Base-by-base conservation (phyloP, 2,329 filamentous ascomycete genomes). In the Parafenestella ontariensis region DNA sequence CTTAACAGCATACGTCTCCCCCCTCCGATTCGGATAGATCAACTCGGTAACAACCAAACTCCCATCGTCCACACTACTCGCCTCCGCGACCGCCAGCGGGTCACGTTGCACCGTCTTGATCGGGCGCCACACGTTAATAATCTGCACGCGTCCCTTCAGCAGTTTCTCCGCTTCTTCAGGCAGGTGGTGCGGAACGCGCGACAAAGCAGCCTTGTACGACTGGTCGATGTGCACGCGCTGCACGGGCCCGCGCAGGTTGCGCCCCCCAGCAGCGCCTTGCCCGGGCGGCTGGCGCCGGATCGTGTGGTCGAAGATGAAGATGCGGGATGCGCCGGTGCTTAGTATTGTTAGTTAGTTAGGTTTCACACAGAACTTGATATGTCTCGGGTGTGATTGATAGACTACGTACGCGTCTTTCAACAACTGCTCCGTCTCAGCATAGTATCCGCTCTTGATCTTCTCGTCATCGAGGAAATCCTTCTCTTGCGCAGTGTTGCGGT, bases 231-330 rank as follows among this genome's bases (percentile, higher is more conserved):
- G 85, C 1, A 85, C 82, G 8, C 81, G 78, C 51, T 80, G 77
- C 2, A 83, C 81, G 1, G 79, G 81, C 0, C 77, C 79, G 11
- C 79, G 78, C 26, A 76, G 69, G 0, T 51, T 51, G 17, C 64
- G 58, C 74, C 75, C 58, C 18, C 44, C 31, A 42, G 56, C 29
- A 10, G 17, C 33, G 10, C 53, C n/a, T n/a, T n/a, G 56, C 13
- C 56, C 56, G 3, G 68, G 61, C 7, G 61, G n/a, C 28, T 71
- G 68, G 41, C 81, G 79, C n/a, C 81, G 81, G 63, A 88, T 83
- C 5, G 84, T 87, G 73, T 87, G 85, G 73, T 87, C 83, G 66
- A 88, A 88, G 68, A 87, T 85, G 76, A 84, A 81, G 60, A 87
- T 72, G 20, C 81, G 79, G 2, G 81, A 74, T 15, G 80, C 84